Evolutionary conservation across 805 yeast species (phyloP), one percentile per base, ranked within the genome.

Genomic region (Nakazawaea wyomingensis): DNA sequence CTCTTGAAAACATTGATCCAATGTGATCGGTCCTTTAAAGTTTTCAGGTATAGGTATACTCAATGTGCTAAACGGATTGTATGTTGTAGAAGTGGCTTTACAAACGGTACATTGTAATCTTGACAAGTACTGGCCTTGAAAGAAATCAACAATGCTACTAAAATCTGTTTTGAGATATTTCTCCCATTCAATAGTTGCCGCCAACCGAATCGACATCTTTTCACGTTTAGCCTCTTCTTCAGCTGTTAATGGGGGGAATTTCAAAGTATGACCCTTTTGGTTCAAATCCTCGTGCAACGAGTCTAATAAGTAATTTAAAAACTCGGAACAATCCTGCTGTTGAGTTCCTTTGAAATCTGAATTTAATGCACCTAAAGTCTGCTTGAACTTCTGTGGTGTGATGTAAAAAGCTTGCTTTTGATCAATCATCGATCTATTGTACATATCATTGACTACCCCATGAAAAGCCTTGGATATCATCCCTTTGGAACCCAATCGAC

Each of bases 101-200:
- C 98, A 90, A 26, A 70, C 74, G 37, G 80, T 61, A 61, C 98
- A 90, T 52, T 70, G 74, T 53, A 90, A 66, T 42, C 77, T 81
- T n/a, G 95, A 85, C 38, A 84, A 72, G 54, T 82, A 85, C 61
- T 90, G 97, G 1, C 97, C 98, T 57, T 87, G 95, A 58, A 87
- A 87, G 40, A 78, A 72, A 51, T 85, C 90, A 2, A 85, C 93
- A 19, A 90, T 73, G 1, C 82, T 71, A 31, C 96, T 87, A 50
- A 82, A 80, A 56, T 90, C 88, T 17, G 85, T 74, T 45, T 79
- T 80, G 43, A 87, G 65, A 57, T 88, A 88, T 45, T 95, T 67
- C 54, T 86, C 96, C 98, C 98, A 90, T 57, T 90, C 96, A 39
- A 88, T 77, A 0, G 93, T 76, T 0, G 96, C 81, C 0, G 96